Evolutionary conservation across 108 stramenopile species (phyloP).

Genomic region (Cyclotella sp.): DNA sequence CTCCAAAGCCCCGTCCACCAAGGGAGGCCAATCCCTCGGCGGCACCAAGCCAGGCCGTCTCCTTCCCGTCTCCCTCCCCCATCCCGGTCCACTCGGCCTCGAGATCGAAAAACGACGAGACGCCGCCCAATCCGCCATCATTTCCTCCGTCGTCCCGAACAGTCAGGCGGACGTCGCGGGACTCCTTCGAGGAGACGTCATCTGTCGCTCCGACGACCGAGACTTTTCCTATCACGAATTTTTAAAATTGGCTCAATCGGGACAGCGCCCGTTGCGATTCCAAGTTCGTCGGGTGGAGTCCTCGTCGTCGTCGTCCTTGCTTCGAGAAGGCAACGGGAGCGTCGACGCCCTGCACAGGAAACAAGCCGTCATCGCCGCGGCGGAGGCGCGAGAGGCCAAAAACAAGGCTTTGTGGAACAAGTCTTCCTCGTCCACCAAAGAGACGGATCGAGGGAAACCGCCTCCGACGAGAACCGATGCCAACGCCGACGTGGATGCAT

Average conservation of each 20-base stretch:
- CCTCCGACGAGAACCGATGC: neutral
- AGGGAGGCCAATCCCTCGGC: constrained; percentile 64
- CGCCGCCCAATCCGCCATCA: constrained; percentile 59
- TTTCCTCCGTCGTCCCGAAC: constrained; percentile 55
- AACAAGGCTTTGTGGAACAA: constrained; percentile 61
- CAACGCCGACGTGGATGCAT: constrained; percentile 8
- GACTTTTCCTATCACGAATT: constrained; percentile 81
- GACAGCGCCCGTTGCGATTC: constrained; percentile 63
- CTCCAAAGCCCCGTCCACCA: constrained; percentile 19
- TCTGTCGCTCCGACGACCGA: constrained; percentile 70
- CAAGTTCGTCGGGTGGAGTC: constrained; percentile 59
- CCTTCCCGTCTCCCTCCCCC: constrained; percentile 49
- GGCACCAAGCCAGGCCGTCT: constrained; percentile 67
- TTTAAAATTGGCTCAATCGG: constrained; percentile 55
- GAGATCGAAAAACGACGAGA: constrained; percentile 66
- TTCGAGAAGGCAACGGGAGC: constrained; percentile 27
- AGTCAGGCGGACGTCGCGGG: constrained; percentile 69
- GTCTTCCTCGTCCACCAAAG: constrained; percentile 23
- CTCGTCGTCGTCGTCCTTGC: constrained; percentile 33
- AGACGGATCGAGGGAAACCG: constrained; percentile 5
- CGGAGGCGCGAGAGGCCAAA: constrained; percentile 79
- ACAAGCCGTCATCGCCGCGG: constrained; percentile 86
- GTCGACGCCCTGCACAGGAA: constrained; percentile 69
- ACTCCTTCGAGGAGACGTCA: constrained; percentile 76
- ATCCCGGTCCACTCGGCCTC: constrained; percentile 71